Percentiles rank a stretch among this genome's conserved stretches.
phyloP scores from a whole-genome alignment of 2,329 filamentous ascomycete species.

The Stemphylium beticola region DNA sequence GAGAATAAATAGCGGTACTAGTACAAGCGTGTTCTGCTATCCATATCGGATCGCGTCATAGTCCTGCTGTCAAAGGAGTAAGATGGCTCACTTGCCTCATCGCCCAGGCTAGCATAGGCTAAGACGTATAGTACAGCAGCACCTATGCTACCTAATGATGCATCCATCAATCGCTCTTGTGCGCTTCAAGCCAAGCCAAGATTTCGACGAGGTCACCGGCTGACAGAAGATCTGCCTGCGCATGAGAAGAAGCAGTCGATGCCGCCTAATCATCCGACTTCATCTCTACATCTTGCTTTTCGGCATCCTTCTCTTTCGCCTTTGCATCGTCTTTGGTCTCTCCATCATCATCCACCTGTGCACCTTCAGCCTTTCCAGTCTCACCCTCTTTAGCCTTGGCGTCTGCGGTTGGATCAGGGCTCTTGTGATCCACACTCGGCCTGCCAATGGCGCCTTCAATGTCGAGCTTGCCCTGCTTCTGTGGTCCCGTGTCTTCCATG shows the following conservation, averaged over 20 bases:
- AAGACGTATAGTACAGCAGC: too few relatives aligned
- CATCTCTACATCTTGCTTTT: constrained; percentile 15
- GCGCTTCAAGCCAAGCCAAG: neutral
- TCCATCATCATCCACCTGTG: neutral
- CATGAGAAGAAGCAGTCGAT: neutral
- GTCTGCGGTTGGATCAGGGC: constrained; percentile 23
- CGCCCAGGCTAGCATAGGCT: too few relatives aligned
- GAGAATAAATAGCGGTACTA: too few relatives aligned
- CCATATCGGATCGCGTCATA: too few relatives aligned
- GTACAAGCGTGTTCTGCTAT: too few relatives aligned
- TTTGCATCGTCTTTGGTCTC: neutral
- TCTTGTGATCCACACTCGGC: constrained; percentile 40
- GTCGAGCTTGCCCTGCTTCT: constrained; percentile 62
- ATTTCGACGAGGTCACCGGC: neutral
- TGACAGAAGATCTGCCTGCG: neutral
- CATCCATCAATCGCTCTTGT: neutral
- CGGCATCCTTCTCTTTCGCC: neutral
- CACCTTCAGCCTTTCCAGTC: neutral
- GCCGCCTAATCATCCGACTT: constrained; percentile 16
- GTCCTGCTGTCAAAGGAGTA: too few relatives aligned
- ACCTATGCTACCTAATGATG: neutral
- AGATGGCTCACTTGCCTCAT: too few relatives aligned
- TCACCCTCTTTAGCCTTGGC: constrained; percentile 26
- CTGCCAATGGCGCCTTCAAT: constrained; percentile 47
- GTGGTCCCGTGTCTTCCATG: constrained; percentile 83